These are phyloP conservation scores for Didymella sp. DNA, from an alignment of 2,329 filamentous ascomycete species.

Conservation along the genomic window DNA sequence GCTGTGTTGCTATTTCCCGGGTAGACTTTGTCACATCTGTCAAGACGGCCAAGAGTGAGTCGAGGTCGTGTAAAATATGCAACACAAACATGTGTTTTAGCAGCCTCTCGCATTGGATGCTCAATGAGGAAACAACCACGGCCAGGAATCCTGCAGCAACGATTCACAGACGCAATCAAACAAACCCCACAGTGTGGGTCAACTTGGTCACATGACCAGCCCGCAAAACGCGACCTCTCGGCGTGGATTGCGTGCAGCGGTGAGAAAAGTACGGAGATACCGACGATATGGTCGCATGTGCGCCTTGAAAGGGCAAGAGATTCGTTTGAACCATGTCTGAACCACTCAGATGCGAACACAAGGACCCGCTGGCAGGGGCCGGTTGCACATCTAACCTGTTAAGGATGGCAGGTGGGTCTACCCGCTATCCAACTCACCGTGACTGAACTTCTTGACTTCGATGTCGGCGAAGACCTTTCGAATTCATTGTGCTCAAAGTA, in stretches of 20 bases:
- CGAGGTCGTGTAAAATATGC: constrained; percentile 9
- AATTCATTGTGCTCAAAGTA: neutral
- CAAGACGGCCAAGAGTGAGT: neutral
- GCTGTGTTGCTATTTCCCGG: neutral
- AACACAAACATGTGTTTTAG: constrained; percentile 9
- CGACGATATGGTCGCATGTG: constrained; percentile 25
- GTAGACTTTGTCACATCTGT: constrained; percentile 1
- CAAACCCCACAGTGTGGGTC: constrained; percentile 16
- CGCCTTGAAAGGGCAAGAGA: constrained; percentile 24
- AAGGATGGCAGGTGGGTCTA: constrained; percentile 23
- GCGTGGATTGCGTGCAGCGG: constrained; percentile 29
- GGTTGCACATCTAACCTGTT: constrained; percentile 23
- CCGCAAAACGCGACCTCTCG: constrained; percentile 20
- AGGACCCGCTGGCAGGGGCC: constrained; percentile 20
- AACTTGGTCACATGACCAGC: constrained; percentile 27
- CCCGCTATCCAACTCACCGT: constrained; percentile 33
- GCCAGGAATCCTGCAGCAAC: constrained; percentile 6
- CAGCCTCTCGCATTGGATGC: constrained; percentile 8
- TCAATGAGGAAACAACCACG: constrained; percentile 8
- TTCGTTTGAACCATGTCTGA: constrained; percentile 7
- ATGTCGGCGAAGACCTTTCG: constrained; percentile 15
- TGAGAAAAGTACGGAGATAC: constrained; percentile 28
- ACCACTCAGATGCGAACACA: constrained; percentile 26
- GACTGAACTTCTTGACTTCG: constrained; percentile 20
- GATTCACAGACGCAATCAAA: constrained; percentile 11